phyloP scores from a whole-genome alignment of 306 rosid species.

The Prunus campanulata region DNA sequence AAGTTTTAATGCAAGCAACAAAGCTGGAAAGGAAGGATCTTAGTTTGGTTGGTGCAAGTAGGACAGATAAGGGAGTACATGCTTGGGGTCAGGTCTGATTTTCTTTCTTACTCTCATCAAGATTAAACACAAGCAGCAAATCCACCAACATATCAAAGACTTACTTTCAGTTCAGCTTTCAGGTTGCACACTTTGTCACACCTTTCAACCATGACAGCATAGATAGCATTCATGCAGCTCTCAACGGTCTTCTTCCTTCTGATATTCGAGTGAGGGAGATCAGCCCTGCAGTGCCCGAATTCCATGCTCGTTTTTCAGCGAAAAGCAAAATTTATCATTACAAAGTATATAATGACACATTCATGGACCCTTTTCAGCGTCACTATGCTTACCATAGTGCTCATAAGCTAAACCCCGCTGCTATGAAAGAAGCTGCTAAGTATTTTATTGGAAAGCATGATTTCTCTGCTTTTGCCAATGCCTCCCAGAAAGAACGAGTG shows the following conservation, averaged over 20 bases:
- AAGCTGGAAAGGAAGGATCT: conserved; percentile 81
- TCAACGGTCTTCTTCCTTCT: conserved; percentile 82
- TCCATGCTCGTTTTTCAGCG: conserved; percentile 90
- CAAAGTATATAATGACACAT: conserved; percentile 73
- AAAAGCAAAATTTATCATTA: conserved; percentile 85
- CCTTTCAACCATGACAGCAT: conserved; percentile 76
- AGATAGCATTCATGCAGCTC: conserved; percentile 62
- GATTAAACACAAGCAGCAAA: conserved; percentile 9
- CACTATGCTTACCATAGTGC: conserved; percentile 64
- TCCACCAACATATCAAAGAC: conserved; percentile 21
- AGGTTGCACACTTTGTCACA: conserved; percentile 92
- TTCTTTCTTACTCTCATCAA: conserved; percentile 24
- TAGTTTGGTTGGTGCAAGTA: conserved; percentile 74
- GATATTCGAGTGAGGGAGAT: conserved; percentile 87
- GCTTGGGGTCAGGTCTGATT: conserved; percentile 94
- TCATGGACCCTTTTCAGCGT: conserved; percentile 87
- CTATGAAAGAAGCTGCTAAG: conserved; percentile 80
- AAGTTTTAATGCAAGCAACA: conserved; percentile 60
- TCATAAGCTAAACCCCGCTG: conserved; percentile 64
- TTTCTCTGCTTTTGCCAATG: conserved; percentile 89
- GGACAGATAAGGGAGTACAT: conserved; percentile 92
- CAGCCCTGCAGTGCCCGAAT: conserved; percentile 73
- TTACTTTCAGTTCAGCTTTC: conserved; percentile 36
- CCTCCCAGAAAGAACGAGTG: conserved; percentile 63
- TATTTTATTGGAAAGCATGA: conserved; percentile 76